A percentile compares a stretch with the other conserved stretches of the same genome.
phyloP scores from a whole-genome alignment of 2,329 filamentous ascomycete species.

The Talaromyces sp. region DNA sequence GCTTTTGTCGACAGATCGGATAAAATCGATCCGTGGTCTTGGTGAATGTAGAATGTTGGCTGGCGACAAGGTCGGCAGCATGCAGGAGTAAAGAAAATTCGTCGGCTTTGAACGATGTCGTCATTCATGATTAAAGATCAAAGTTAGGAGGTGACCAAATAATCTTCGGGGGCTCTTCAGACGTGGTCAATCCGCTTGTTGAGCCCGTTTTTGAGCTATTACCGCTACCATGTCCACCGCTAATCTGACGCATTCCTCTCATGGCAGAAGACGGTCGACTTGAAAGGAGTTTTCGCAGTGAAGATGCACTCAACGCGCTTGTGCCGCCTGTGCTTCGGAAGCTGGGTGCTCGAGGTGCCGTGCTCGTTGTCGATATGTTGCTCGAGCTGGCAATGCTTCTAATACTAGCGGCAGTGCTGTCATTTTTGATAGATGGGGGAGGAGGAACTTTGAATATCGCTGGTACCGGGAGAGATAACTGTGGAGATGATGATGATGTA shows the following conservation, averaged over 20 bases:
- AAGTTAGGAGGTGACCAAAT: constrained; percentile 39
- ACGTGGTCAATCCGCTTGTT: constrained; percentile 28
- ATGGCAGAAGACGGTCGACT: constrained; percentile 23
- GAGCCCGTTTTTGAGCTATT: constrained; percentile 26
- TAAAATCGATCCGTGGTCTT: background rate
- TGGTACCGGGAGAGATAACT: constrained; percentile 4
- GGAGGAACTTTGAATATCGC: background rate
- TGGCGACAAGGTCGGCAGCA: background rate
- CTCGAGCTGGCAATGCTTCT: constrained; percentile 38
- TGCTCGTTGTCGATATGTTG: constrained; percentile 31
- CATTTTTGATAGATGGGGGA: background rate
- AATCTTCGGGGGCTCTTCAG: constrained; percentile 33
- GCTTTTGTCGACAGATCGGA: background rate
- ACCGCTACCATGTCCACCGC: constrained; percentile 22
- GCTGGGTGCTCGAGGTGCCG: constrained; percentile 29
- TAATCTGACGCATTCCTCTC: constrained; percentile 15
- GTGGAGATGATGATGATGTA: constrained; percentile 6
- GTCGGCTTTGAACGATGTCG: background rate
- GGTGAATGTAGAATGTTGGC: background rate
- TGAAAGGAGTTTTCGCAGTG: constrained; percentile 34
- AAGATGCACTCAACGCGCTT: constrained; percentile 32
- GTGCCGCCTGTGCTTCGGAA: constrained; percentile 30
- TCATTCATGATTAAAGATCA: constrained; percentile 24
- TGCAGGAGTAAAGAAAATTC: background rate
- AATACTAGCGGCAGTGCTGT: constrained; percentile 25